A percentile compares a stretch with the other conserved stretches of the same genome.
These are phyloP conservation scores for Penicillium sp. DNA, from an alignment of 2,329 filamentous ascomycete species.

Conservation along the genomic window DNA sequence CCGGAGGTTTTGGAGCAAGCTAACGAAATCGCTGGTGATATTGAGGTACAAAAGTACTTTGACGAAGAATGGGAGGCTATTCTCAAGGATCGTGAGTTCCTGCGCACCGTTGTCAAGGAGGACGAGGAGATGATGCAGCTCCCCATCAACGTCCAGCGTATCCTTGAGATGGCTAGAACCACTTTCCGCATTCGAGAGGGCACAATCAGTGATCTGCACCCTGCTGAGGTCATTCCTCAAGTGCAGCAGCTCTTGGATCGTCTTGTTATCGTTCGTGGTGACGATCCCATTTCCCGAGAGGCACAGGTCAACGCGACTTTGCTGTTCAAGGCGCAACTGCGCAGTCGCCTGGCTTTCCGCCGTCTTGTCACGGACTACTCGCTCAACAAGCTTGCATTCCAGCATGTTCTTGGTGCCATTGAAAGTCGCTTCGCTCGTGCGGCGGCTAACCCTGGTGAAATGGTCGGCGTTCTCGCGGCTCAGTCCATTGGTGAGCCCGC, in stretches of 20 bases:
- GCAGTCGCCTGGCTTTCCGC: conserved; percentile 88
- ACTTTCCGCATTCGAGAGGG: conserved; percentile 86
- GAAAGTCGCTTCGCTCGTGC: conserved; percentile 83
- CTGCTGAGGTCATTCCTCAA: conserved; percentile 77
- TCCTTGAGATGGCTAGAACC: conserved; percentile 84
- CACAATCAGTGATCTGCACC: conserved; percentile 82
- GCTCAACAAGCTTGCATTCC: conserved; percentile 85
- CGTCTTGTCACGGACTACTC: conserved; percentile 81
- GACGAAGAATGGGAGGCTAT: conserved; percentile 86
- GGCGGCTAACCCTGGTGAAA: conserved; percentile 87
- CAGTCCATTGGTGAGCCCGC: conserved; percentile 98
- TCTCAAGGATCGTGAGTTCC: conserved; percentile 65
- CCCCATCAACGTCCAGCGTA: conserved; percentile 84
- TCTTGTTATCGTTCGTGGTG: conserved; percentile 80
- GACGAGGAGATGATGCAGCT: conserved; percentile 84
- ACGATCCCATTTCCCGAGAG: conserved; percentile 75
- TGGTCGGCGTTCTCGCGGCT: conserved; percentile 96
- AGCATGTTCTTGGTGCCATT: conserved; percentile 85
- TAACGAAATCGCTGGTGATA: conserved; percentile 78
- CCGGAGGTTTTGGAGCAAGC: conserved; percentile 78
- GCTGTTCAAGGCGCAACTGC: conserved; percentile 85
- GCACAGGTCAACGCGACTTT: conserved; percentile 85
- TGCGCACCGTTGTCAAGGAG: conserved; percentile 70
- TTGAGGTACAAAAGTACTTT: conserved; percentile 78
- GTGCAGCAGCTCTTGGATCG: conserved; percentile 71